A percentile compares a stretch with the other conserved stretches of the same genome.
Conservation (phyloP, 129 eudicot genomes). For the Smallanthus sonchifolius region DNA sequence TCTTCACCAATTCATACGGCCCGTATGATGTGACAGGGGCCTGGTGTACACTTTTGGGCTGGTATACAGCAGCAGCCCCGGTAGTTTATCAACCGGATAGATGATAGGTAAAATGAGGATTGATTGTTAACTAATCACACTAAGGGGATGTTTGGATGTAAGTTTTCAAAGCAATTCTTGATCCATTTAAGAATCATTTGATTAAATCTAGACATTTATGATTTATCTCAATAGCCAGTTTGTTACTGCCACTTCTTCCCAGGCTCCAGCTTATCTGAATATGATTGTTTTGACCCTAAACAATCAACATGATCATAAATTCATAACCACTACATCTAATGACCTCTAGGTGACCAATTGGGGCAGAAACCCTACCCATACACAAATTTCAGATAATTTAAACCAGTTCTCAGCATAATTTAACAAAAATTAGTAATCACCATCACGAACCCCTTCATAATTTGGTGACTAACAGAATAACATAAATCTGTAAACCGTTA, state of each 20-base stretch:
- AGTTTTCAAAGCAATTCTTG: not conserved
- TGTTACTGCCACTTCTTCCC: not conserved
- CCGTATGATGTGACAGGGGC: too few species aligned
- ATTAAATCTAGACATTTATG: not conserved
- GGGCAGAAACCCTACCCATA: not conserved
- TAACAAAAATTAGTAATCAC: not conserved
- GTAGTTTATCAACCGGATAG: not conserved
- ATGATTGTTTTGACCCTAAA: not conserved
- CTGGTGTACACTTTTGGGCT: too few species aligned
- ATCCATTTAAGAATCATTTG: not conserved
- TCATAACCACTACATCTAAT: not conserved
- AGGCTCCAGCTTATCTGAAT: not conserved
- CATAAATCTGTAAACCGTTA: not conserved
- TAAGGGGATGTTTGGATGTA: not conserved
- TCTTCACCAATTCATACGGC: too few species aligned
- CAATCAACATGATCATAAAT: not conserved
- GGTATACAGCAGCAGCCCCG: too few species aligned
- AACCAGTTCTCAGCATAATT: not conserved
- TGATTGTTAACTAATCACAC: not conserved
- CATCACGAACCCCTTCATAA: not conserved
- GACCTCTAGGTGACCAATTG: not conserved
- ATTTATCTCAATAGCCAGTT: slow-evolving; percentile 23
- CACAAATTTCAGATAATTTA: not conserved
- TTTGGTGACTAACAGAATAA: not conserved
- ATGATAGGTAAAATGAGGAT: not conserved